These are phyloP conservation scores for Botrytis deweyae DNA, from an alignment of 2,329 filamentous ascomycete species.

Conservation along the genomic window DNA sequence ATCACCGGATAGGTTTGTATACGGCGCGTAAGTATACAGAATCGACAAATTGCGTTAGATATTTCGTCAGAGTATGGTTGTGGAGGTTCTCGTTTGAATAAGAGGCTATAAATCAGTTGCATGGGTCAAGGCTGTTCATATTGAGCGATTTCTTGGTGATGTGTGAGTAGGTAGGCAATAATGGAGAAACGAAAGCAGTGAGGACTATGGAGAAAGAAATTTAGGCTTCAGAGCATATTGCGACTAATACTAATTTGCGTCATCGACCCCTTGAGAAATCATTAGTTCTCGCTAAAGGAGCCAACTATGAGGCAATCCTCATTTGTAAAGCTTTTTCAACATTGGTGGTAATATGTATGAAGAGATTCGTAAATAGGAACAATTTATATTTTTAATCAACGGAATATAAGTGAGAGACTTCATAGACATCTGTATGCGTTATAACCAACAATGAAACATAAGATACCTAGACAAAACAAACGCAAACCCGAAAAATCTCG, in stretches of 20 bases:
- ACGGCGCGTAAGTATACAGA: background rate
- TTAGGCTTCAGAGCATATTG: background rate
- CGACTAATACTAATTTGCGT: background rate
- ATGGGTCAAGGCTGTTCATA: background rate
- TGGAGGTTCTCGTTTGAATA: background rate
- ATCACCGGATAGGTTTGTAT: background rate
- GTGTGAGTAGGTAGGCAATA: background rate
- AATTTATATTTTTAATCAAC: background rate
- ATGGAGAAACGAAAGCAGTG: background rate
- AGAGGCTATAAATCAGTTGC: background rate
- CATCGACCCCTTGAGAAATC: background rate
- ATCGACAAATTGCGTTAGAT: background rate
- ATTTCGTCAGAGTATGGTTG: background rate
- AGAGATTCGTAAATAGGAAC: background rate
- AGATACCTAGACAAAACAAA: background rate
- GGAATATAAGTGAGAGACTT: background rate
- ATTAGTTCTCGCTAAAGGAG: background rate
- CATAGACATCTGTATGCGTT: background rate
- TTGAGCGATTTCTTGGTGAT: background rate
- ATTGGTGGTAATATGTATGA: background rate
- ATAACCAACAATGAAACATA: background rate
- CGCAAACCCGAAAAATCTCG: background rate
- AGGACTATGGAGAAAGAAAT: background rate
- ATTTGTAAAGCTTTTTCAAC: background rate
- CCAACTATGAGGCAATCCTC: background rate